Conservation (phyloP, 495 filamentous ascomycete species). For the Parathielavia hyrcaniae region DNA sequence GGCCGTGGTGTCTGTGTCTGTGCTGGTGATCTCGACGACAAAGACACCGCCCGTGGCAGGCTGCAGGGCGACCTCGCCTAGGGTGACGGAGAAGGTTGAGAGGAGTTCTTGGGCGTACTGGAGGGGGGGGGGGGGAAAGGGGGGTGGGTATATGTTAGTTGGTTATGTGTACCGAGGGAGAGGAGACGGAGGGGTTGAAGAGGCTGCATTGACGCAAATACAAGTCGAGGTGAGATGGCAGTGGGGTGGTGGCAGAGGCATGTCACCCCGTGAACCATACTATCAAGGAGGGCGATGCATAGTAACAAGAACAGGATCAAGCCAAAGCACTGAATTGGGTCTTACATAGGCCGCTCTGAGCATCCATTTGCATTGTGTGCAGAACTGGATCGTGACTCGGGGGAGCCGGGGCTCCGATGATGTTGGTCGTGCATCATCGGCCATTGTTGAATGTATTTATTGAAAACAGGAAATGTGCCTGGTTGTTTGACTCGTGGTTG, state of each 20-base stretch:
- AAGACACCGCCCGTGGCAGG: conserved; percentile 83
- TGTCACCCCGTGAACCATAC: too few relatives aligned
- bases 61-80: conserved; percentile 87
- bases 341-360: conserved; percentile 75
- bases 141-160: background rate
- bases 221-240: too few relatives aligned
- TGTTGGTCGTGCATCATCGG: conserved; percentile 24
- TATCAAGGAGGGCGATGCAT: too few relatives aligned
- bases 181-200: background rate
- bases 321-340: conserved; percentile 10
- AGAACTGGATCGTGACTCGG: conserved; percentile 69
- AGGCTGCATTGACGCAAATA: too few relatives aligned
- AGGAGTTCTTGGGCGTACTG: conserved; percentile 96
- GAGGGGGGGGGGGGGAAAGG: background rate
- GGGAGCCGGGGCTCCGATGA: conserved; percentile 28
- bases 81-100: conserved; percentile 79
- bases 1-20: too few relatives aligned
- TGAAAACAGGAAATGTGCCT: background rate
- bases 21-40: conserved; percentile 53
- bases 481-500: background rate
- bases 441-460: conserved; percentile 24
- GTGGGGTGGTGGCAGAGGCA: background rate
- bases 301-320: background rate
- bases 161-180: background rate
- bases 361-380: conserved; percentile 89